Conservation (phyloP, 305 asterid species). For the Fraxinus latifolia region DNA sequence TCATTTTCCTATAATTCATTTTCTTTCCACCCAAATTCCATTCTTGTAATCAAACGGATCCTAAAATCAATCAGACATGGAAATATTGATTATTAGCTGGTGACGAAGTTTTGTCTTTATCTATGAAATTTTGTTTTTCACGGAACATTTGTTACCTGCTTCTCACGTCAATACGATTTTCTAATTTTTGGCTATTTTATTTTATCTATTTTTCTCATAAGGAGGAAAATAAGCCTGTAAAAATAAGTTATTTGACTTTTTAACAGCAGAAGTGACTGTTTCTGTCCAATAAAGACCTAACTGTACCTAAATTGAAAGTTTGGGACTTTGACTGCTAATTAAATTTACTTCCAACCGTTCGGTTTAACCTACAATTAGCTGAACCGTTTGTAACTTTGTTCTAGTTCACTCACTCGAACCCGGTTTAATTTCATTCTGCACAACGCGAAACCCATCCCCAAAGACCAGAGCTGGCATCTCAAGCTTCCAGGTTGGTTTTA, state of each 20-base stretch:
- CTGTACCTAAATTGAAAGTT: neutral
- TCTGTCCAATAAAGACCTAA: neutral
- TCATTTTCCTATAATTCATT: too few species aligned
- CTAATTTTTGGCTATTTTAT: neutral
- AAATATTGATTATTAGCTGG: neutral
- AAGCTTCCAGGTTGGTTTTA: neutral
- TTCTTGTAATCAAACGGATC: too few species aligned
- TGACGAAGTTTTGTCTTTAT: neutral
- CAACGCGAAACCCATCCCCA: neutral
- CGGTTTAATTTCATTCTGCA: neutral
- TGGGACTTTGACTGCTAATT: neutral
- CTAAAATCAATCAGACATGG: neutral
- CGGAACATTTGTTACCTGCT: neutral
- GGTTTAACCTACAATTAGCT: neutral
- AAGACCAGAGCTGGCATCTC: neutral
- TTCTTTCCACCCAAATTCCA: too few species aligned
- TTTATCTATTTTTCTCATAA: neutral
- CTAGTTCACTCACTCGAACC: neutral
- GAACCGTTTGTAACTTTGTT: neutral
- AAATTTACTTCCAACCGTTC: neutral
- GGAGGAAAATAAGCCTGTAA: neutral
- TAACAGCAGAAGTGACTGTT: neutral
- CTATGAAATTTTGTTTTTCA: neutral
- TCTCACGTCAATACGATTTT: neutral
- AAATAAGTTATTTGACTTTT: neutral